Conservation (phyloP, 768 basidiomycete genomes). For the Phlebiopsis gigantea region DNA sequence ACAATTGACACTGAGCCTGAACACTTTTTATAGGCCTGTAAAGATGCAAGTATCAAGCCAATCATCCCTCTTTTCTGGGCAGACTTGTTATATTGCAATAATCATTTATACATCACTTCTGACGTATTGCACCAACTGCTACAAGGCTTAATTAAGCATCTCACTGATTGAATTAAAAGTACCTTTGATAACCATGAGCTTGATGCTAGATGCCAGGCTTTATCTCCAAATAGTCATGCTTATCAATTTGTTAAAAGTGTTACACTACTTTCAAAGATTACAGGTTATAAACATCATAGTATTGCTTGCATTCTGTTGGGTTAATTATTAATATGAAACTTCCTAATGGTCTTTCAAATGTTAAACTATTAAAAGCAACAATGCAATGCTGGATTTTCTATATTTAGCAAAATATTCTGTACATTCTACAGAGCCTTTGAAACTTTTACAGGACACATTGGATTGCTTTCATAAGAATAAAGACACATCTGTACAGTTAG, state of each 20-base stretch:
- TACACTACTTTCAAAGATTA: slow-evolving; percentile 10
- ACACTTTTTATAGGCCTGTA: slow-evolving; percentile 12
- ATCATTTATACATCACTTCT: slow-evolving; percentile 20
- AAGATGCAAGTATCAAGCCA: slow-evolving; percentile 17
- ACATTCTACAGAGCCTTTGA: slow-evolving; percentile 26
- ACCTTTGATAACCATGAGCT: slow-evolving; percentile 14
- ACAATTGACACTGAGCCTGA: not conserved
- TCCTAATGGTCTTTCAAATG: no score
- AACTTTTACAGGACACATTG: slow-evolving; percentile 22
- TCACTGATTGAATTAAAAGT: slow-evolving; percentile 19
- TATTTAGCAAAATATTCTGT: slow-evolving; percentile 21
- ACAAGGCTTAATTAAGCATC: slow-evolving; percentile 26
- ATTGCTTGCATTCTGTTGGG: slow-evolving; percentile 11
- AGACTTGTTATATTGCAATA: slow-evolving; percentile 20
- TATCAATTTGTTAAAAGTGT: slow-evolving; percentile 21
- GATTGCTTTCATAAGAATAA: slow-evolving; percentile 33
- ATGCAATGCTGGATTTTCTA: not conserved
- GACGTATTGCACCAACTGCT: slow-evolving; percentile 27
- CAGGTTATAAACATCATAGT: slow-evolving; percentile 22
- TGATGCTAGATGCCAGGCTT: slow-evolving; percentile 14
- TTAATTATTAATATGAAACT: no score
- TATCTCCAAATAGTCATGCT: slow-evolving; percentile 21
- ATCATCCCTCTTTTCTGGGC: slow-evolving; percentile 22
- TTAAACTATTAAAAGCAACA: not conserved
- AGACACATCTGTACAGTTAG: slow-evolving; percentile 28